Evolutionary conservation across 768 basidiomycete species (phyloP), one percentile per base, ranked within the genome.

Genomic region (Terana coerulea): DNA sequence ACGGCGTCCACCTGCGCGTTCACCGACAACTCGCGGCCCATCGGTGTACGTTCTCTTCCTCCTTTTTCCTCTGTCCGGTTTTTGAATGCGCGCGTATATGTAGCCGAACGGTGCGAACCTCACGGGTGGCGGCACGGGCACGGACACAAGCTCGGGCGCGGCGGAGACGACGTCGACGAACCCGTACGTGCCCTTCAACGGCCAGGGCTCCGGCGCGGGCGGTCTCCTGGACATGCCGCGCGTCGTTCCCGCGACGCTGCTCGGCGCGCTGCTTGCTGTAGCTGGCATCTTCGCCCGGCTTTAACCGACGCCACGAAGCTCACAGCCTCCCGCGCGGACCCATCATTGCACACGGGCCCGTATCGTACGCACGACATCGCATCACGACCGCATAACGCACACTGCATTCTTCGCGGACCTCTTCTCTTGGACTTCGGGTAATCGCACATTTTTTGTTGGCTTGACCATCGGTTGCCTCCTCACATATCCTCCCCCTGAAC

Each of bases 51-150:
- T 69, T 26, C 14, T 33, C 28, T 53, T 55, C 7, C 37, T 48
- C 49, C 33, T 41, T 39, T 47, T 26, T 41, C 51, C 37, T 12
- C 11, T 34, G 39, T 26, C 25, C 36, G 42, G 31, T 42, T 37
- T 17, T n/a, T n/a, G n/a, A n/a, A n/a, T n/a, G n/a, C n/a, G n/a
- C n/a, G n/a, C n/a, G n/a, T n/a, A n/a, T n/a, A n/a, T n/a, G n/a
- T 51, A 86, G 78, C 78, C 84, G 1, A 86, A 87, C 56, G 83
- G 84, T 40, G 80, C 78, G 30, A 86, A 86, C 58, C 63, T 88
- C 44, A 88, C 85, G 9, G 82, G 81, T 5, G 84, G 83, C 19
- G 77, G 76, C 25, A 71, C 71, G 1, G 77, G 76, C 28, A 71
- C 69, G 1, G 78, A 77, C 6, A 67, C 70, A n/a, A 40, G 59